These are phyloP conservation scores for Camellia lanceoleosa DNA, from an alignment of 148 eudicot genomes.

Conservation along the genomic window DNA sequence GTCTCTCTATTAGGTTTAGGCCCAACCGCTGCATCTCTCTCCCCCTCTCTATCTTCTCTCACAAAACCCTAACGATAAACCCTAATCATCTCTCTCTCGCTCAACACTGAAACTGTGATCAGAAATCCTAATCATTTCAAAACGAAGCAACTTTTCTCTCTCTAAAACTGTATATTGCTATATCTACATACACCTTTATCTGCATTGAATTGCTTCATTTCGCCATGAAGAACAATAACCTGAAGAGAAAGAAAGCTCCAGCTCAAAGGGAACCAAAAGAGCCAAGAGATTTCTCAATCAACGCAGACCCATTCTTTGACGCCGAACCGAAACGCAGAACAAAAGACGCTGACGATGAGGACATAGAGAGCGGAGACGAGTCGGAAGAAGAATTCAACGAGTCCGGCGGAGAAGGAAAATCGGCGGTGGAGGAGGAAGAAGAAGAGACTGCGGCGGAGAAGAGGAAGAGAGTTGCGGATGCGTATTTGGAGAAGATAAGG, in stretches of 20 bases:
- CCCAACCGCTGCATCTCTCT: no score
- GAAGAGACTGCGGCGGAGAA: slow-evolving; percentile 50
- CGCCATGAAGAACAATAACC: slow-evolving; percentile 23
- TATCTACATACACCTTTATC: neutral
- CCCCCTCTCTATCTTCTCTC: no score
- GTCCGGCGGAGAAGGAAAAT: slow-evolving; percentile 13
- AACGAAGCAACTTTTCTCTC: neutral
- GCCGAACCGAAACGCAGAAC: slow-evolving; percentile 28
- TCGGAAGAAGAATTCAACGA: slow-evolving; percentile 19
- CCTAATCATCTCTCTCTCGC: neutral
- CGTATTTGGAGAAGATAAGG: slow-evolving; percentile 25
- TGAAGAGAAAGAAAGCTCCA: slow-evolving; percentile 26
- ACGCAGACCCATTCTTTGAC: slow-evolving; percentile 37
- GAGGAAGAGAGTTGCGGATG: slow-evolving; percentile 37
- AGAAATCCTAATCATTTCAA: no score
- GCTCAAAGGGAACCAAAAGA: slow-evolving; percentile 15
- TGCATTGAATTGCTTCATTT: neutral
- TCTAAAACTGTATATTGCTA: no score
- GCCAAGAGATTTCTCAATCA: slow-evolving; percentile 20
- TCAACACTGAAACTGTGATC: neutral
- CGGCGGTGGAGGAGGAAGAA: slow-evolving; percentile 33
- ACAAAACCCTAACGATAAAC: slow-evolving; percentile 7
- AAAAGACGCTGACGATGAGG: slow-evolving; percentile 36
- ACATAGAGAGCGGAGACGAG: slow-evolving; percentile 38
- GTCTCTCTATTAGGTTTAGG: no score